These are phyloP conservation scores for Echium plantagineum DNA, from an alignment of 257 asterid species.

Conservation along the genomic window DNA sequence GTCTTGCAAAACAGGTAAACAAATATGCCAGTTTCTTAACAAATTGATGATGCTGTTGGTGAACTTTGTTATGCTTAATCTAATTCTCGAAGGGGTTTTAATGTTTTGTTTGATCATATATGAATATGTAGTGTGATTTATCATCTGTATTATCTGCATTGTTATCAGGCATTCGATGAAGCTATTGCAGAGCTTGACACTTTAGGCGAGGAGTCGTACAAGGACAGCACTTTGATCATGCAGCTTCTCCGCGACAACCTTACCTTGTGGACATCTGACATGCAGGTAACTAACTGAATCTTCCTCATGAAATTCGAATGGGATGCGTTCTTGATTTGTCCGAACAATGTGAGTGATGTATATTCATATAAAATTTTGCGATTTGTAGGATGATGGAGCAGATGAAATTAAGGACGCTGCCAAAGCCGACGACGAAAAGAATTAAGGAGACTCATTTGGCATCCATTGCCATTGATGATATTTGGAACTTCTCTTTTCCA, in stretches of 20 bases:
- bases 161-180: slow-evolving; percentile 70
- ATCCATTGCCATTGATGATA: neutral
- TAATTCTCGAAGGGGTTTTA: neutral
- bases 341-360: too few species aligned
- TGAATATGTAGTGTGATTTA: neutral
- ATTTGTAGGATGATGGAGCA: slow-evolving; percentile 52
- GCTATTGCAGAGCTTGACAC: slow-evolving; percentile 83
- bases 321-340: neutral
- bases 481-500: slow-evolving; percentile 9
- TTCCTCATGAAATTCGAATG: too few species aligned
- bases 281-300: slow-evolving; percentile 41
- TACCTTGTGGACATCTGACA: slow-evolving; percentile 77
- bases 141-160: neutral
- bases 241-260: slow-evolving; percentile 86
- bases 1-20: slow-evolving; percentile 67
- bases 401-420: slow-evolving; percentile 72
- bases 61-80: neutral
- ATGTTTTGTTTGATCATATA: neutral
- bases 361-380: neutral
- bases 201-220: slow-evolving; percentile 94
- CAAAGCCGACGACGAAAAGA: slow-evolving; percentile 36
- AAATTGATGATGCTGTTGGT: too few species aligned
- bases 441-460: slow-evolving; percentile 10
- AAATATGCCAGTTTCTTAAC: neutral
- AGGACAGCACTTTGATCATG: slow-evolving; percentile 91